Conservation (phyloP, 192 early-diverging fungal species). For the Backusella psychrophila region DNA sequence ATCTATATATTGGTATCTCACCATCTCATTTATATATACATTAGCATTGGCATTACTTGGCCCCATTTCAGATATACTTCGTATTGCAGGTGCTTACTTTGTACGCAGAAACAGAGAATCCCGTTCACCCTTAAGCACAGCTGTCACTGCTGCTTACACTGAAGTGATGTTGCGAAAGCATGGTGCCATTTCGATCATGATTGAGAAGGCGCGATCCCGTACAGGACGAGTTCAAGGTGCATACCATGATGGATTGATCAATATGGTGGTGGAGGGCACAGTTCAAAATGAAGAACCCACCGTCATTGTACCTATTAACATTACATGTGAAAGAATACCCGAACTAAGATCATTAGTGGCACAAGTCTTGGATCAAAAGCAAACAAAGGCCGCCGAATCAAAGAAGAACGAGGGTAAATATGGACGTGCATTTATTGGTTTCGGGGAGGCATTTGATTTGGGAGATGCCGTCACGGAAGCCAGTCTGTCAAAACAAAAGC, state of each 20-base stretch:
- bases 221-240: slow-evolving; percentile 33
- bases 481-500: not conserved
- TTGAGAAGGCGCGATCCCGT: slow-evolving; percentile 37
- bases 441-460: slow-evolving; percentile 23
- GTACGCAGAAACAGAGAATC: slow-evolving; percentile 24
- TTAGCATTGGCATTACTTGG: slow-evolving; percentile 34
- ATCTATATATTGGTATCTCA: not conserved
- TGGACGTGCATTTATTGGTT: slow-evolving; percentile 26
- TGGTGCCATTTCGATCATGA: slow-evolving; percentile 28
- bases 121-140: slow-evolving; percentile 35
- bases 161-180: slow-evolving; percentile 31
- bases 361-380: slow-evolving; percentile 38
- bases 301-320: slow-evolving; percentile 34
- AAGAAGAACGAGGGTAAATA: not conserved
- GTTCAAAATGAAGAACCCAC: slow-evolving; percentile 16
- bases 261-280: slow-evolving; percentile 36
- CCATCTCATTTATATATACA: not conserved
- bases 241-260: slow-evolving; percentile 29
- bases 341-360: slow-evolving; percentile 33
- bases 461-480: slow-evolving; percentile 12
- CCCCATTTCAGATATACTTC: slow-evolving; percentile 36
- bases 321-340: slow-evolving; percentile 36
- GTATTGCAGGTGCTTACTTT: slow-evolving; percentile 37
- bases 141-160: slow-evolving; percentile 34
- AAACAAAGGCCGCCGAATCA: not conserved